Conservation (phyloP, 2,329 filamentous ascomycete genomes). For the Claviceps arundinis region DNA sequence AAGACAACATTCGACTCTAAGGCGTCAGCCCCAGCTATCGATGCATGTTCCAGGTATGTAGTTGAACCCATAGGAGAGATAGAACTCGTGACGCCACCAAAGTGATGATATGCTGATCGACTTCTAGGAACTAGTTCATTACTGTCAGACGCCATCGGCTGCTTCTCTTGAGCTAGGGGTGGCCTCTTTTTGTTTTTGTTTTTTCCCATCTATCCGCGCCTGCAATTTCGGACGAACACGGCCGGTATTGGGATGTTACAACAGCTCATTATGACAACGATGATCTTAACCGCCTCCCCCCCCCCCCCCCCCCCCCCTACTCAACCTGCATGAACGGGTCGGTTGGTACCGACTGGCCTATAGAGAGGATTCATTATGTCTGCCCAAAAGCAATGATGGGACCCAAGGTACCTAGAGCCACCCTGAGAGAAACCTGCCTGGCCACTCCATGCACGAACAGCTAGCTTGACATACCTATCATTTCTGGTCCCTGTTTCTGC, state of each 20-base stretch:
- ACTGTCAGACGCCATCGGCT: background rate
- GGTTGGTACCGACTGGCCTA: background rate
- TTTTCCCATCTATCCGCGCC: background rate
- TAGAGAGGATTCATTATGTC: background rate
- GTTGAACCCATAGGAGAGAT: too few relatives aligned
- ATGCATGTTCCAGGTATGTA: background rate
- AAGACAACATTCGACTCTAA: background rate
- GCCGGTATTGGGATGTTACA: background rate
- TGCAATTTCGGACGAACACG: background rate
- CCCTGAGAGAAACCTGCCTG: background rate
- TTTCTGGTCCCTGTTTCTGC: background rate
- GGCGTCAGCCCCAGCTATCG: background rate
- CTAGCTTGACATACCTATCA: background rate
- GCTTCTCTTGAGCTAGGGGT: background rate
- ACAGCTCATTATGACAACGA: background rate
- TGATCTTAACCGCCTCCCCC: background rate
- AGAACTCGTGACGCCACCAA: background rate
- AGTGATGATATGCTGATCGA: background rate
- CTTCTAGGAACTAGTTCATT: background rate
- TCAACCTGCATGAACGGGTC: slow-evolving; percentile 1
- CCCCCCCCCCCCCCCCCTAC: too few relatives aligned
- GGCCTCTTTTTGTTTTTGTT: background rate
- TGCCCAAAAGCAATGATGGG: background rate
- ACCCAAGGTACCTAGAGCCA: background rate
- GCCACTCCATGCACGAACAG: background rate